Base-by-base conservation (phyloP, 306 rosid species). In the Lotus japonicus region DNA sequence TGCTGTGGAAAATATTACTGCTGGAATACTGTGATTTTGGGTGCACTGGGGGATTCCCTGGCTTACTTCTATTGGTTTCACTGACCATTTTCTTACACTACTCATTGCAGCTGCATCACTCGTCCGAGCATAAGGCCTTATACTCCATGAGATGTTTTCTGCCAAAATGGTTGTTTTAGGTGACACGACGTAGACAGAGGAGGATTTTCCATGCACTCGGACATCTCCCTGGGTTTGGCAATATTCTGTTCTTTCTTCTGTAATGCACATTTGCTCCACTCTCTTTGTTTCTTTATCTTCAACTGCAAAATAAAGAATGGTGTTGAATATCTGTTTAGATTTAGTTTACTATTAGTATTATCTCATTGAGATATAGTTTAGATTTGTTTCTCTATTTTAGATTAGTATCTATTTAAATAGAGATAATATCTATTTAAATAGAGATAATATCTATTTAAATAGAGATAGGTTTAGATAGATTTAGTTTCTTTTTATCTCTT, bases 91-190 rank as follows among this genome's bases (percentile, higher is more conserved):
- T 63, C 73, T 79, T 10, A 84, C 84, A 7, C 1, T 45, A 7
- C 51, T 65, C 98, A 87, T 76, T 2, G 98, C 96, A 4, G 2
- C 2, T 55, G 0, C 0, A 43, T 92, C 98, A 0, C 2, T 69
- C 69, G 82, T 89, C 36, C 98, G 68, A 2, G 98, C 92, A 76
- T 92, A 92, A 46, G 98, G 95, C 58, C 80, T 79, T 74, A 92
- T 73, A 28, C 26, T 89, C 89, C 84, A 70, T 15, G 95, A 73
- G 36, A n/a, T 56, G 70, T 87, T 87, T 16, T 21, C 76, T 15
- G 64, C 68, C 28, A 60, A 73, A 64, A 15, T 43, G 54, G 44
- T 66, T 73, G 65, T 44, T 43, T 74, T 39, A 9, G 78, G 62
- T 67, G 86, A 77, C 56, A 73, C 77, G 71, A 77, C 5, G 51